phyloP scores from a whole-genome alignment of 345 rosid species.

The Gossypium raimondii region DNA sequence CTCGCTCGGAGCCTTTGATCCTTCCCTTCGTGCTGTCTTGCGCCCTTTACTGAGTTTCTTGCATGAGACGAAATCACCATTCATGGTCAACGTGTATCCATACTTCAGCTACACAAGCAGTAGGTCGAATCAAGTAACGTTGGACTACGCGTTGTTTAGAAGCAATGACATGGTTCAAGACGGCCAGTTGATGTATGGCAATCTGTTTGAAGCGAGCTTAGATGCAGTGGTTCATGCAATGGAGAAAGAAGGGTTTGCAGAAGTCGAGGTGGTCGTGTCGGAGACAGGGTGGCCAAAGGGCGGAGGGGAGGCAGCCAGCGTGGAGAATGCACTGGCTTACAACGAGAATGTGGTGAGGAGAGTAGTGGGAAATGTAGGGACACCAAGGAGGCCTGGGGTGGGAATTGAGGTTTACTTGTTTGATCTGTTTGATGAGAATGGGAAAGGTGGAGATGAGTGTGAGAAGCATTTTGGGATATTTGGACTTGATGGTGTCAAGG shows the following conservation, averaged over 20 bases:
- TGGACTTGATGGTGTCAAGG: conserved; percentile 18
- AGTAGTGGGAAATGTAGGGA: conserved; percentile 24
- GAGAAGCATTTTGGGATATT: conserved; percentile 41
- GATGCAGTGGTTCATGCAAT: conserved; percentile 26
- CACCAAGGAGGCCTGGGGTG: conserved; percentile 29
- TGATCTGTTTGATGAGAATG: conserved; percentile 34
- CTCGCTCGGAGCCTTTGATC: conserved; percentile 2
- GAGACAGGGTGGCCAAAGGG: conserved; percentile 35
- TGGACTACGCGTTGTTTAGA: conserved; percentile 27
- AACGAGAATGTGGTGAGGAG: conserved; percentile 22
- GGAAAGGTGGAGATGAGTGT: conserved; percentile 14
- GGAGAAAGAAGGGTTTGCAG: conserved; percentile 22
- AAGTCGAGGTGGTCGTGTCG: conserved; percentile 22
- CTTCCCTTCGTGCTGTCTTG: neutral
- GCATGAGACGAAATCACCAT: conserved; percentile 25
- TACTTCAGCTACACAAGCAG: conserved; percentile 26
- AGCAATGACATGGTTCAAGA: conserved; percentile 17
- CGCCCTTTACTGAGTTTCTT: conserved; percentile 25
- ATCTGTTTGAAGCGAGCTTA: conserved; percentile 26
- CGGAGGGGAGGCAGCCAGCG: conserved; percentile 21
- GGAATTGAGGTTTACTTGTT: conserved; percentile 21
- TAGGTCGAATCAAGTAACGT: neutral
- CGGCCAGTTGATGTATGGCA: conserved; percentile 14
- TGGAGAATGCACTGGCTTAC: conserved; percentile 24
- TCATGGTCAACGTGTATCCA: conserved; percentile 31